These are phyloP conservation scores for Solanum hybrid DNA, from an alignment of 305 asterid genomes.

Conservation along the genomic window DNA sequence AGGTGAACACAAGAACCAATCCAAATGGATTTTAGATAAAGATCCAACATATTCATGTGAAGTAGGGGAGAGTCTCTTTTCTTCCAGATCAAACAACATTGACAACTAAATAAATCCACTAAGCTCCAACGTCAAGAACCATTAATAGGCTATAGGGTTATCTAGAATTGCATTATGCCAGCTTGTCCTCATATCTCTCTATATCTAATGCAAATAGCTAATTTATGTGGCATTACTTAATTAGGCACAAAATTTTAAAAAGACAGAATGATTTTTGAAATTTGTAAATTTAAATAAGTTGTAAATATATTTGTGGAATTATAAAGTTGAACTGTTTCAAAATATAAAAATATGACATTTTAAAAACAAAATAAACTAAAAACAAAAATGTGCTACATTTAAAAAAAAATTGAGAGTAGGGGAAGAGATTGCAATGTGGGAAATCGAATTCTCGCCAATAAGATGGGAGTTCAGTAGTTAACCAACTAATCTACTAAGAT, in stretches of 20 bases:
- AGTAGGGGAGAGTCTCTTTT: not conserved
- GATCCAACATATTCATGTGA: not conserved
- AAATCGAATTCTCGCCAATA: not conserved
- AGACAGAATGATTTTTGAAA: not conserved
- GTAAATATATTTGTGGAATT: too few relatives aligned
- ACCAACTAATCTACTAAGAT: not conserved
- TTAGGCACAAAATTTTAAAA: not conserved
- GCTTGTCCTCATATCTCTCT: not conserved
- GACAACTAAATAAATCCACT: not conserved
- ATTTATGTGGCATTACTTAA: not conserved
- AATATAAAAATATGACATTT: not conserved
- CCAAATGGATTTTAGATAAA: not conserved
- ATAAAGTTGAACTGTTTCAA: not conserved
- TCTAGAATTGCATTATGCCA: not conserved
- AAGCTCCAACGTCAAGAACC: not conserved
- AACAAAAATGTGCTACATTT: too few relatives aligned
- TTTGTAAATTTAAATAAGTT: not conserved
- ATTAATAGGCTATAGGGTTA: not conserved
- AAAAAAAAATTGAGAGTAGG: too few relatives aligned
- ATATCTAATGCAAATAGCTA: not conserved
- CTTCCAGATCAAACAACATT: not conserved
- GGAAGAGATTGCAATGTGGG: too few relatives aligned
- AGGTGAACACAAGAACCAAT: not conserved
- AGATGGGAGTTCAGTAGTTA: not conserved
- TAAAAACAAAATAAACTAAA: not conserved